Conservation (phyloP, 2,329 filamentous ascomycete species). For the Sclerotinia minor region DNA sequence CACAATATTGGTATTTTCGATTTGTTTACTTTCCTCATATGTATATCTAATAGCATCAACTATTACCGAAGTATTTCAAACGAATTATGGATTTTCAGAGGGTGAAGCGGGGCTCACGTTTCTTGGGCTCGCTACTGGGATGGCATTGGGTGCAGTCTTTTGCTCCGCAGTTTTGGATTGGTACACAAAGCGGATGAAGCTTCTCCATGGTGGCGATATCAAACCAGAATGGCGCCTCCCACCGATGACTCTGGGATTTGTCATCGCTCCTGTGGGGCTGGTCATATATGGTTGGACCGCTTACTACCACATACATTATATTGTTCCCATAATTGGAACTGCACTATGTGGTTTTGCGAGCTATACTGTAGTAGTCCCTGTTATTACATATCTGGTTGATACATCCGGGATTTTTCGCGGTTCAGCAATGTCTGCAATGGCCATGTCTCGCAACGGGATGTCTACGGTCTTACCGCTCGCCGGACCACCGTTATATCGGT, state of each 20-base stretch:
- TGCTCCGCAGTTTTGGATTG: conserved; percentile 5
- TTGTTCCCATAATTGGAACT: conserved; percentile 56
- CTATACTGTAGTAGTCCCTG: conserved; percentile 24
- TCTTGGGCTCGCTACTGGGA: conserved; percentile 49
- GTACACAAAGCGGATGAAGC: conserved; percentile 40
- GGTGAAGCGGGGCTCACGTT: conserved; percentile 58
- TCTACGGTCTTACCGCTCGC: conserved; percentile 42
- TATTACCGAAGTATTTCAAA: conserved; percentile 58
- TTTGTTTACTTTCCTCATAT: conserved; percentile 53
- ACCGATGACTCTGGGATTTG: conserved; percentile 53
- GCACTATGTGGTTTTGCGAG: conserved; percentile 51
- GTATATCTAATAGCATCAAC: conserved; percentile 59
- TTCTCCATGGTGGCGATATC: conserved; percentile 35
- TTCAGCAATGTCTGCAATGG: conserved; percentile 44
- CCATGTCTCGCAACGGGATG: conserved; percentile 29
- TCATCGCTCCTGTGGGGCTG: conserved; percentile 55
- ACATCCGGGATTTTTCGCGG: conserved; percentile 42
- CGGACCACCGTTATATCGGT: conserved; percentile 29
- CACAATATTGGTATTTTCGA: conserved; percentile 52
- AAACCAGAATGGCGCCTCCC: conserved; percentile 62
- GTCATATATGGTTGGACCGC: conserved; percentile 59
- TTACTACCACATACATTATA: conserved; percentile 52
- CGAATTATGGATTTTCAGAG: conserved; percentile 54
- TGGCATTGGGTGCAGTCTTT: conserved; percentile 7
- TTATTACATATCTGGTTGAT: conserved; percentile 54